A percentile compares a stretch with the other conserved stretches of the same genome.
These are phyloP conservation scores for Salvia sclarea DNA, from an alignment of 305 asterid genomes.

Conservation along the genomic window DNA sequence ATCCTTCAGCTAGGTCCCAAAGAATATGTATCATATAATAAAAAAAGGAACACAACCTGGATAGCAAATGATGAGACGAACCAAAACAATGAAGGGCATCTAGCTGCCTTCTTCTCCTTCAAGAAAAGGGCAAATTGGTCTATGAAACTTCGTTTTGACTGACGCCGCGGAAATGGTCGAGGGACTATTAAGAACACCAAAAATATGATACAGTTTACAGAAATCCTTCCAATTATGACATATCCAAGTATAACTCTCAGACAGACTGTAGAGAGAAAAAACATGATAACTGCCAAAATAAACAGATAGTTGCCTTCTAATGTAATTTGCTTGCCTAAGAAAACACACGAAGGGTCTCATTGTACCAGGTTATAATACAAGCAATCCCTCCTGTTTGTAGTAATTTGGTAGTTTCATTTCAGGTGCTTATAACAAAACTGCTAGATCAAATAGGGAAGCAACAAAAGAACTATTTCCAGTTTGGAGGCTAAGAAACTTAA, in stretches of 20 bases:
- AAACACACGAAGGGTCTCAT: not conserved
- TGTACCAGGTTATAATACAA: slow-evolving; percentile 11
- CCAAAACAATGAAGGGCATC: slow-evolving; percentile 89
- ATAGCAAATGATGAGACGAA: slow-evolving; percentile 52
- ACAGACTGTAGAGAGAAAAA: not conserved
- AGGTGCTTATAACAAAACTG: slow-evolving; percentile 6
- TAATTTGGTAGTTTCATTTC: not conserved
- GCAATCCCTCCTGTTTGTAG: not conserved
- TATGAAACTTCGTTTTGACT: slow-evolving; percentile 64
- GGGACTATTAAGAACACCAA: slow-evolving; percentile 63
- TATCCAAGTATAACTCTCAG: slow-evolving; percentile 1
- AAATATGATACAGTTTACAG: slow-evolving; percentile 30
- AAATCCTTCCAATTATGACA: not conserved
- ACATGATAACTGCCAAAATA: not conserved
- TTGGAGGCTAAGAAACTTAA: not conserved
- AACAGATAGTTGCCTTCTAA: not conserved
- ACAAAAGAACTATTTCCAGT: not conserved
- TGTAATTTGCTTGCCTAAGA: not conserved
- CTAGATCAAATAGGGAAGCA: not conserved
- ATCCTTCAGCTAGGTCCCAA: slow-evolving; percentile 1
- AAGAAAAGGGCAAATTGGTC: slow-evolving; percentile 61
- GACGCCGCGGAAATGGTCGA: slow-evolving; percentile 84
- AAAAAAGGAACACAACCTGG: slow-evolving; percentile 63
- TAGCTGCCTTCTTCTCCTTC: slow-evolving; percentile 68
- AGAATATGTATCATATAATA: slow-evolving; percentile 23